These are phyloP conservation scores for Teratosphaeria epicoccoides DNA, from an alignment of 2,329 filamentous ascomycete genomes.

Conservation along the genomic window DNA sequence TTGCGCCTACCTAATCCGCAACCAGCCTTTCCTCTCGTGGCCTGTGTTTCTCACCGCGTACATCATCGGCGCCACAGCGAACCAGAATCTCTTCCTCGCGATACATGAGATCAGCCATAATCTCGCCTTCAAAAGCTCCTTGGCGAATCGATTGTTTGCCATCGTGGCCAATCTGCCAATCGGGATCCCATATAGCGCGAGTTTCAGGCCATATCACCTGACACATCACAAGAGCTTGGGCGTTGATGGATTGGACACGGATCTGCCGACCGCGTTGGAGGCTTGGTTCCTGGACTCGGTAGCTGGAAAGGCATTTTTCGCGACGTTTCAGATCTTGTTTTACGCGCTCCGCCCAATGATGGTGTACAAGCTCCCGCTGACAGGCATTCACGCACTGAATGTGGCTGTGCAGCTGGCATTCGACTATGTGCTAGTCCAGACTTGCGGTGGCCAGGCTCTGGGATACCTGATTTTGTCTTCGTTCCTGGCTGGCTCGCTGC, in stretches of 20 bases:
- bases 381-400: conserved; percentile 74
- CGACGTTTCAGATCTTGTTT: conserved; percentile 98
- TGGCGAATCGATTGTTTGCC: conserved; percentile 75
- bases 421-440: conserved; percentile 57
- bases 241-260: conserved; percentile 90
- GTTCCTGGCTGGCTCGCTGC: conserved; percentile 86
- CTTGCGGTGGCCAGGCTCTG: conserved; percentile 53
- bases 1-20: conserved; percentile 65
- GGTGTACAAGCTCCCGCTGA: conserved; percentile 81
- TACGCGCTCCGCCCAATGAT: conserved; percentile 94
- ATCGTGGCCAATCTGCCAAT: conserved; percentile 95
- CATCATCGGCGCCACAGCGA: conserved; percentile 83
- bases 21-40: conserved; percentile 71
- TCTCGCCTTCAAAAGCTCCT: conserved; percentile 72
- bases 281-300: conserved; percentile 89
- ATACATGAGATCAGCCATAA: conserved; percentile 99
- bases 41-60: conserved; percentile 82
- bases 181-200: conserved; percentile 88
- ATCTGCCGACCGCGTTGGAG: conserved; percentile 85
- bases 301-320: conserved; percentile 95
- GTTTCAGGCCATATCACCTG: conserved; percentile 93
- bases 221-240: conserved; percentile 98
- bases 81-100: conserved; percentile 96
- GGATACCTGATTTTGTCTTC: conserved; percentile 79
- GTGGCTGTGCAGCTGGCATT: conserved; percentile 66